Conservation (phyloP, 306 rosid species). For the Nissolia schottii region DNA sequence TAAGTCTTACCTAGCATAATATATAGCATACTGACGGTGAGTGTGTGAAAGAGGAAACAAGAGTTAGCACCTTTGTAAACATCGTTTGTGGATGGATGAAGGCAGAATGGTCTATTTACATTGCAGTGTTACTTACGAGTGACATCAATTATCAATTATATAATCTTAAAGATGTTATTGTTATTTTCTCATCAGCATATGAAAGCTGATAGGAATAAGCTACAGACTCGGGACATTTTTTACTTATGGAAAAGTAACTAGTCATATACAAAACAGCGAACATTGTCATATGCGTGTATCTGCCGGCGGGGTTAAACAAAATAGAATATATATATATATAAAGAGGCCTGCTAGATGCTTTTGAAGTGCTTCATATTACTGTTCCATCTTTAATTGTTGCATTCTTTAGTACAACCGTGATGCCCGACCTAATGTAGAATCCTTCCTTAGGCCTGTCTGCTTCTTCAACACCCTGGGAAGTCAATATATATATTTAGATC, state of each 20-base stretch:
- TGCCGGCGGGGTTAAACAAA: background rate
- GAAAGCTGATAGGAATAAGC: background rate
- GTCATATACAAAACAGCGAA: background rate
- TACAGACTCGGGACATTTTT: too few species aligned
- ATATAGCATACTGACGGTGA: background rate
- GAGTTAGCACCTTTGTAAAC: background rate
- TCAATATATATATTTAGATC: conserved; percentile 13
- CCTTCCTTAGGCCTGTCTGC: conserved; percentile 75
- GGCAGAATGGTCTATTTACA: background rate
- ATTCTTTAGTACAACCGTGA: conserved; percentile 64
- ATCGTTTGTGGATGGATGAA: background rate
- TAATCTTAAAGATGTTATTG: background rate
- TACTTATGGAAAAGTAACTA: conserved; percentile 17
- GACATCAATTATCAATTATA: background rate
- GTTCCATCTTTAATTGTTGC: conserved; percentile 82
- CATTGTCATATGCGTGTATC: background rate
- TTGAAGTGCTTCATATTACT: conserved; percentile 40
- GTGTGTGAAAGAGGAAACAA: background rate
- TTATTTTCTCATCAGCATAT: background rate
- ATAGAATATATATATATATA: too few species aligned
- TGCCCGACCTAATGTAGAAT: conserved; percentile 73
- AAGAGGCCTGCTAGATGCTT: background rate
- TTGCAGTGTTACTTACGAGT: background rate
- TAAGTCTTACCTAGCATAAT: background rate
- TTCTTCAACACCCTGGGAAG: conserved; percentile 78